phyloP scores from a whole-genome alignment of 108 stramenopile species.

The Skeletonema grethae region DNA sequence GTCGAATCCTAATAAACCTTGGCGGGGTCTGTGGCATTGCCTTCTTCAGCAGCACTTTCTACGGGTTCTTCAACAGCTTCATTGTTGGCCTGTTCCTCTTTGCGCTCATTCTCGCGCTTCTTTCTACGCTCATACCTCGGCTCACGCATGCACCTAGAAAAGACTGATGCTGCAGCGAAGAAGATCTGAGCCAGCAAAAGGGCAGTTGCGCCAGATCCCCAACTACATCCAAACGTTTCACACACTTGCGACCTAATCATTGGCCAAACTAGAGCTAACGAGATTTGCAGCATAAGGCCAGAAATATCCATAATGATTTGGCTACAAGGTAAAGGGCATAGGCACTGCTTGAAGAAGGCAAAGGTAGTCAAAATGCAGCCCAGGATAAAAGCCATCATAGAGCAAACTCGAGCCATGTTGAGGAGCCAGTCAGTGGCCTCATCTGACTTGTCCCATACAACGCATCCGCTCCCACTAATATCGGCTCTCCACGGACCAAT shows the following conservation, averaged over 20 bases:
- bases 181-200: conserved; percentile 28
- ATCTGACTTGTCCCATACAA: not conserved
- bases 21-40: too few relatives aligned
- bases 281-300: conserved; percentile 16
- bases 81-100: not conserved
- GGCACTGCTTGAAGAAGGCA: conserved; percentile 42
- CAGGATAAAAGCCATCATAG: conserved; percentile 14
- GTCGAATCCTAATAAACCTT: too few relatives aligned
- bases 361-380: conserved; percentile 30
- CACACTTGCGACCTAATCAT: conserved; percentile 9
- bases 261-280: conserved; percentile 19
- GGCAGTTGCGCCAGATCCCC: conserved; percentile 2
- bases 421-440: not conserved
- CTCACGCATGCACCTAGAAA: conserved; percentile 39
- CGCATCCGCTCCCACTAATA: not conserved
- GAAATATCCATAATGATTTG: conserved; percentile 24
- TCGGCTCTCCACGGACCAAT: not conserved
- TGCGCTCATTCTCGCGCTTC: not conserved
- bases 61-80: too few relatives aligned
- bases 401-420: not conserved
- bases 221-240: conserved; percentile 7
- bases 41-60: too few relatives aligned
- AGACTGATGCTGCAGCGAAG: conserved; percentile 18
- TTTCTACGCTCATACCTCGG: conserved; percentile 18
- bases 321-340: conserved; percentile 31